phyloP scores from a whole-genome alignment of 495 filamentous ascomycete genomes.

The Hypomontagnella submonticulosa region DNA sequence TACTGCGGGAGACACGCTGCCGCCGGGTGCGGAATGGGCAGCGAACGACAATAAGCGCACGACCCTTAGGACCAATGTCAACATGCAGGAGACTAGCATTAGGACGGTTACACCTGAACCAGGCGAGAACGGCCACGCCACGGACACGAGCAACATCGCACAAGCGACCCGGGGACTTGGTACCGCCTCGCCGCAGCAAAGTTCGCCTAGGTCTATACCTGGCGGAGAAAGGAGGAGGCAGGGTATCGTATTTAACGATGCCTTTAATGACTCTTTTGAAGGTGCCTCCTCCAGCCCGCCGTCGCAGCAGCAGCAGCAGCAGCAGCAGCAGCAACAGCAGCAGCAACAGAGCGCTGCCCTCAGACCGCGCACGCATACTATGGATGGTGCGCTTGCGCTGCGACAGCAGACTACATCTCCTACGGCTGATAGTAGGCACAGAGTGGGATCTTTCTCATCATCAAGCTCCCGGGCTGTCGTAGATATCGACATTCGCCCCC shows the following conservation, averaged over 20 bases:
- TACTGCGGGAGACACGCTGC: constrained; percentile 46
- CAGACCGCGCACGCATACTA: constrained; percentile 63
- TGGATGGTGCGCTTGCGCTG: constrained; percentile 58
- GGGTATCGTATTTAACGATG: constrained; percentile 64
- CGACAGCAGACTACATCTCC: constrained; percentile 54
- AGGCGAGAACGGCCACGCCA: constrained; percentile 45
- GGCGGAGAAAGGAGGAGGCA: constrained; percentile 55
- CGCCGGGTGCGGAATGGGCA: constrained; percentile 41
- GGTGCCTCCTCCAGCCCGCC: constrained; percentile 52
- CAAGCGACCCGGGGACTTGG: constrained; percentile 47
- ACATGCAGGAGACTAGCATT: constrained; percentile 52
- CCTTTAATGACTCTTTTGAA: constrained; percentile 55
- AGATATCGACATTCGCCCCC: constrained; percentile 53
- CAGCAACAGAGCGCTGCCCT: constrained; percentile 49
- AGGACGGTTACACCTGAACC: constrained; percentile 67
- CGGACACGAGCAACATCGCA: constrained; percentile 42
- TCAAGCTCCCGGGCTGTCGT: constrained; percentile 52
- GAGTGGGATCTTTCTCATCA: constrained; percentile 68
- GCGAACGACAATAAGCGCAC: constrained; percentile 35
- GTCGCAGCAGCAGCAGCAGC: constrained; percentile 43
- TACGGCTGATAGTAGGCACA: constrained; percentile 55
- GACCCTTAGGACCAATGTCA: constrained; percentile 36
- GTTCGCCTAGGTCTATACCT: constrained; percentile 58
- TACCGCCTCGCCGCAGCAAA: constrained; percentile 52
- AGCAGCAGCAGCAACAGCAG: too few species aligned